Base-by-base conservation (phyloP, 2,329 filamentous ascomycete genomes). In the Catunica adiposa region DNA sequence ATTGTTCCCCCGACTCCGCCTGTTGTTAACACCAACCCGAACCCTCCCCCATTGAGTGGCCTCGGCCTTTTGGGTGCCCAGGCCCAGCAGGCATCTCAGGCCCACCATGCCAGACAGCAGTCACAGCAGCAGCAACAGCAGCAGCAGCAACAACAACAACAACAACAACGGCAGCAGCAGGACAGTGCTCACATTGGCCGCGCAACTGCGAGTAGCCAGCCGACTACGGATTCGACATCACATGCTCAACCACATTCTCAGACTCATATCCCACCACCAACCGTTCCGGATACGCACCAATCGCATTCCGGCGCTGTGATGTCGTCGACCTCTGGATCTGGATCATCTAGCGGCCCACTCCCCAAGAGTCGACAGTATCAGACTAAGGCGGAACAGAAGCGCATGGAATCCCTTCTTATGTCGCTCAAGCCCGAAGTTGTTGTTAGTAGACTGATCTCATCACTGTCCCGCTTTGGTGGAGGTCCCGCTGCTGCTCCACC, bases 401-500 rank as follows among this genome's bases (percentile, higher is more conserved):
- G 80, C 29, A 67, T 83, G 1, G 67, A 83, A 48, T 76, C 74
- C 3, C 66, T 82, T 11, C 65, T 83, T 20, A 72, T 75, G 51
- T 75, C 71, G 44, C 66, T 82, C 9, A 71, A 77, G 60, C 79
- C 79, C 8, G 62, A 71, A 7, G 68, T 71, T 2, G 76, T 83
- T 0, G 78, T 82, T 20, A 78, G 82, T 58, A 78, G 80, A 62
- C 68, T 83, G 34, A 82, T 77, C 62, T 81, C 75, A 61, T 79
- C 77, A 1, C 63, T 83, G 55, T 73, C 75, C n/a, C 82, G 79
- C 61, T 83, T 82, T 64, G 79, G 80, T 6, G 78, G 79, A 25
- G 72, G 77, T 48, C 76, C 78, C 38, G 74, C 73, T 26, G 74
- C 73, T 3, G 74, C 75, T 6, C 71, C 74, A 4, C 72, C 77